Percentiles rank a stretch among this genome's conserved stretches.
Conservation (phyloP, 2,329 filamentous ascomycete species). For the Apiospora arundinis region DNA sequence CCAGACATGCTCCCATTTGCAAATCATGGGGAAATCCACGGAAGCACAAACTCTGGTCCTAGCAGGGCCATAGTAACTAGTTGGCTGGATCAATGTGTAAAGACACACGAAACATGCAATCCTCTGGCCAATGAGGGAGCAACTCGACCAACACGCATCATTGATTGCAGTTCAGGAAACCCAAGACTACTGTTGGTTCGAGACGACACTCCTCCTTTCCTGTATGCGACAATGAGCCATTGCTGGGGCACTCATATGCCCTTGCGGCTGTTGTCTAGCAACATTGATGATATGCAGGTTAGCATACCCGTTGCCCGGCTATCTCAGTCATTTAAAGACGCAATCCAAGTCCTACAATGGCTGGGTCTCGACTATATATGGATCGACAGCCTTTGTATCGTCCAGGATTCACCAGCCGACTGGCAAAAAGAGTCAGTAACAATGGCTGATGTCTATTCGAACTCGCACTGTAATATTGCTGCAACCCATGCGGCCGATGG, state of each 20-base stretch:
- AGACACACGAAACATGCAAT: background rate
- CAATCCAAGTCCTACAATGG: too few relatives aligned
- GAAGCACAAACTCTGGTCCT: background rate
- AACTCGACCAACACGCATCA: background rate
- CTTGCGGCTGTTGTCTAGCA: background rate
- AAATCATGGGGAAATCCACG: background rate
- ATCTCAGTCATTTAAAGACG: too few relatives aligned
- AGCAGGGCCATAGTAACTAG: background rate
- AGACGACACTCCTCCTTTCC: background rate
- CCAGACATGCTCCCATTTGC: background rate
- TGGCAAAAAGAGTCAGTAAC: too few relatives aligned
- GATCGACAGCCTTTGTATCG: too few relatives aligned
- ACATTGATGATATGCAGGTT: too few relatives aligned
- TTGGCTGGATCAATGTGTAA: conserved; percentile 17
- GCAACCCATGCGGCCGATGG: too few relatives aligned
- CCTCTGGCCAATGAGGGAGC: background rate
- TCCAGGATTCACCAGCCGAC: too few relatives aligned
- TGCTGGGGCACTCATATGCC: conserved; percentile 19
- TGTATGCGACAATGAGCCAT: conserved; percentile 21
- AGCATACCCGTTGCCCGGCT: too few relatives aligned
- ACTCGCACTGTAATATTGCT: too few relatives aligned
- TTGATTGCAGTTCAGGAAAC: background rate
- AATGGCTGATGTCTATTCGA: too few relatives aligned
- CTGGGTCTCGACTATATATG: too few relatives aligned
- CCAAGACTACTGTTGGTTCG: conserved; percentile 12